Percentiles rank a stretch among this genome's conserved stretches.
These are phyloP conservation scores for Claviceps fusiformis DNA, from an alignment of 2,329 filamentous ascomycete genomes.

Conservation along the genomic window DNA sequence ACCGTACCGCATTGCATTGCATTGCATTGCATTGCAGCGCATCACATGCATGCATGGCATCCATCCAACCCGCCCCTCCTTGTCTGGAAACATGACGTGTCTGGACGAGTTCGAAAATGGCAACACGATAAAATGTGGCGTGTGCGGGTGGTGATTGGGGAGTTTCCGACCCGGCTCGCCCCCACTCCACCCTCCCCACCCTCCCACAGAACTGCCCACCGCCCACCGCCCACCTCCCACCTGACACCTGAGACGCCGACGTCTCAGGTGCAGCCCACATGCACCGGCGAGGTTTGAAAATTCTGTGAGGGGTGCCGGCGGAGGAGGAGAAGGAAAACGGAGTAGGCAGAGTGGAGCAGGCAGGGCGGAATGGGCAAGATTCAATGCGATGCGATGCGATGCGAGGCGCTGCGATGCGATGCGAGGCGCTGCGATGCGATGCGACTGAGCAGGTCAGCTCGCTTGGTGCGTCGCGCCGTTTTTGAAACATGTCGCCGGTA, in stretches of 20 bases:
- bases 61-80: too few species aligned
- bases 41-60: too few species aligned
- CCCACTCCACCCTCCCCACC: background rate
- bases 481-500: too few species aligned
- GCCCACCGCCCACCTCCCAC: constrained; percentile 3
- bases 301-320: background rate
- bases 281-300: background rate
- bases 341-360: background rate
- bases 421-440: background rate
- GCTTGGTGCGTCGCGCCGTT: too few species aligned
- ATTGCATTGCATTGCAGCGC: too few species aligned
- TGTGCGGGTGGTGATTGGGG: background rate
- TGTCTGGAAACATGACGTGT: background rate
- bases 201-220: constrained; percentile 1
- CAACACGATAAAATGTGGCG: background rate
- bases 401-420: background rate
- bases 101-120: background rate
- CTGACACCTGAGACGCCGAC: constrained; percentile 18
- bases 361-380: background rate
- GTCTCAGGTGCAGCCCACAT: constrained; percentile 19
- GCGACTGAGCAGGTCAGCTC: background rate
- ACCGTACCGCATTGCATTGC: too few species aligned
- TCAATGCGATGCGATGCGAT: background rate
- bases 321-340: too few species aligned
- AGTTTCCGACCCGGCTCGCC: background rate